Evolutionary conservation across 192 early-diverging fungal species (phyloP).

Genomic region (Obelidium mucronatum): DNA sequence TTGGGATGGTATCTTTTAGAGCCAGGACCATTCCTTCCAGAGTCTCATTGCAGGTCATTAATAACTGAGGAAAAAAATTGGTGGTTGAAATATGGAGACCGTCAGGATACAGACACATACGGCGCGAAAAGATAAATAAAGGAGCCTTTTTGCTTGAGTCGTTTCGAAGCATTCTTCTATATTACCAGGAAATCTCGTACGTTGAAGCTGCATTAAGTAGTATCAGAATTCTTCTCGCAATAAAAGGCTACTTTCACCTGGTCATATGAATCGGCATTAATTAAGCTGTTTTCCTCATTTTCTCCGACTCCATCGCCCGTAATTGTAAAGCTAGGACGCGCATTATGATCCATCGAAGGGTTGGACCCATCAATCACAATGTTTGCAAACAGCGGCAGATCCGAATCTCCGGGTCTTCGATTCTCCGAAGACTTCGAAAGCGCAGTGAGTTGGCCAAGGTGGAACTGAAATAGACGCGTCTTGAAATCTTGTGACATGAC

Average conservation of each 20-base stretch:
- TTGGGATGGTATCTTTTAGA: slow-evolving; percentile 6
- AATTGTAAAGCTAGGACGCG: neutral
- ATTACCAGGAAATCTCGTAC: neutral
- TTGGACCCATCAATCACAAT: slow-evolving; percentile 4
- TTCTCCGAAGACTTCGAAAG: too few relatives aligned
- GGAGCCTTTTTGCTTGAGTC: slow-evolving; percentile 1
- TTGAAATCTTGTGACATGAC: too few relatives aligned
- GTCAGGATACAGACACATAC: slow-evolving; percentile 1
- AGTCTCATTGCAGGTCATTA: slow-evolving; percentile 14
- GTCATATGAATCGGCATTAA: neutral
- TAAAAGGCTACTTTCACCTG: neutral
- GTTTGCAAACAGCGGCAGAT: too few relatives aligned
- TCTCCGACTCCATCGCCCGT: neutral
- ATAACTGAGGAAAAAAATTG: neutral
- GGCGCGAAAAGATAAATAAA: slow-evolving; percentile 25
- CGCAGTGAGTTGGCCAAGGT: too few relatives aligned
- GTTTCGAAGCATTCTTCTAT: slow-evolving; percentile 5
- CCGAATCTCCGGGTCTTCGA: too few relatives aligned
- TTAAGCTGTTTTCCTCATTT: neutral
- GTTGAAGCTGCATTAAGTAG: neutral
- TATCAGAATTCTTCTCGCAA: neutral
- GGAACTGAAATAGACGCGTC: too few relatives aligned
- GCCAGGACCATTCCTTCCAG: slow-evolving; percentile 25
- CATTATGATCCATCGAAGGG: neutral
- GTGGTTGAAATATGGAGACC: neutral